Percentiles rank a stretch among this genome's conserved stretches.
phyloP scores from a whole-genome alignment of 257 asterid genomes.

The Forsythia suspensa region DNA sequence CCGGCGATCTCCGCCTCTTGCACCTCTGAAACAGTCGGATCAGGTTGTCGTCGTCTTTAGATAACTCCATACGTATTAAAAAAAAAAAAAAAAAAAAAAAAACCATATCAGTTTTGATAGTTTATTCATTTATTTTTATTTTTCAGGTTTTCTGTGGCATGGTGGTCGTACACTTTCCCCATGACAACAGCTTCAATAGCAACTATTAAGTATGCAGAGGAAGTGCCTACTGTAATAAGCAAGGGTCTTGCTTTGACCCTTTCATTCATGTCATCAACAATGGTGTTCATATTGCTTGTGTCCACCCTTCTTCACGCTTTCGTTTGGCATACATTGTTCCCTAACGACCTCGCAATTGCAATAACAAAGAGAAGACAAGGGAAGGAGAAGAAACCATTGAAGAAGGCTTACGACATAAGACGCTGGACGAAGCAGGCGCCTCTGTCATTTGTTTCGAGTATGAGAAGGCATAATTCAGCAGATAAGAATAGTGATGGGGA shows the following conservation, averaged over 20 bases:
- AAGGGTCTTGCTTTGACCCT: conserved; percentile 64
- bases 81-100: no score
- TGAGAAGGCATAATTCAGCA: conserved; percentile 43
- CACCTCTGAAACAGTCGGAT: neutral
- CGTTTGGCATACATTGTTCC: conserved; percentile 73
- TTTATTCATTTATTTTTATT: neutral
- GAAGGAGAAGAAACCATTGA: conserved; percentile 58
- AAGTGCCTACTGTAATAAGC: conserved; percentile 53
- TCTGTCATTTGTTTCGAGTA: conserved; percentile 44
- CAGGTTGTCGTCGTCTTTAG: neutral
- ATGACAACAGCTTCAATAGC: conserved; percentile 97
- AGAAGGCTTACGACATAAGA: conserved; percentile 50
- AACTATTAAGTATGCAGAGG: conserved; percentile 82
- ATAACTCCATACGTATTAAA: no score
- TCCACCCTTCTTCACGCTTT: conserved; percentile 88
- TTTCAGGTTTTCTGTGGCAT: conserved; percentile 85
- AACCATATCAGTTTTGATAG: neutral
- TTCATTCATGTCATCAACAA: conserved; percentile 78
- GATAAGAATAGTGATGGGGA: conserved; percentile 40
- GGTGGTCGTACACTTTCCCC: conserved; percentile 99
- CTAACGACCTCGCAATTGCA: conserved; percentile 94
- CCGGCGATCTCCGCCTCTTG: neutral
- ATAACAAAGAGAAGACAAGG: conserved; percentile 54
- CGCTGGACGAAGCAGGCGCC: conserved; percentile 79
- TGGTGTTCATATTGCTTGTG: conserved; percentile 59